Evolutionary conservation across 2,329 filamentous ascomycete genomes (phyloP).

Genomic region (Pseudonectria foliicola): DNA sequence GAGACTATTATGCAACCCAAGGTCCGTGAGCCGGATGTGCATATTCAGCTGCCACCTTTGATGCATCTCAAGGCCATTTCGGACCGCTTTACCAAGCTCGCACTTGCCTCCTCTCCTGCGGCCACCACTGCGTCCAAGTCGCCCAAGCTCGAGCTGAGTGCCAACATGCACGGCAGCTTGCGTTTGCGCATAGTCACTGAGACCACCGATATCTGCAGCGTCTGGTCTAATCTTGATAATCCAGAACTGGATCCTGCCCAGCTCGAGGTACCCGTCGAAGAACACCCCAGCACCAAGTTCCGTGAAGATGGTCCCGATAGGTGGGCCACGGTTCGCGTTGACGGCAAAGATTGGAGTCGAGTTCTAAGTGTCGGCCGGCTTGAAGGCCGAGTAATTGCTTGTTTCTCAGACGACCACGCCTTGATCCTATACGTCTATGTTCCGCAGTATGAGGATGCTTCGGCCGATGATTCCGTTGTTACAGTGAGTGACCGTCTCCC

Average conservation of each 20-base stretch:
- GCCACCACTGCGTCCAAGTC: conserved; percentile 37
- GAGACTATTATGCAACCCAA: conserved; percentile 89
- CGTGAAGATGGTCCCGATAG: conserved; percentile 67
- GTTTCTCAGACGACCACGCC: conserved; percentile 74
- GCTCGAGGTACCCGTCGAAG: conserved; percentile 62
- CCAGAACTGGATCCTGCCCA: conserved; percentile 77
- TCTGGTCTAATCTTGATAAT: conserved; percentile 81
- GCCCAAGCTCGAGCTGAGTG: conserved; percentile 75
- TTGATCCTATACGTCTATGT: conserved; percentile 80
- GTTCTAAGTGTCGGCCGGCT: conserved; percentile 89
- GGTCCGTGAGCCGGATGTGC: conserved; percentile 84
- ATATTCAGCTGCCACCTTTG: conserved; percentile 83
- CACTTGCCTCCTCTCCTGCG: conserved; percentile 40
- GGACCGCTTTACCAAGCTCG: conserved; percentile 88
- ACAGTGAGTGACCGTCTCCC: conserved; percentile 47
- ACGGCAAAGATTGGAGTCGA: conserved; percentile 88
- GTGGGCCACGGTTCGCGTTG: conserved; percentile 86
- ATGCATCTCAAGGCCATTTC: conserved; percentile 89
- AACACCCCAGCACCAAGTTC: conserved; percentile 78
- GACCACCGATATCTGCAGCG: conserved; percentile 73
- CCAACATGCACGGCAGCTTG: conserved; percentile 90
- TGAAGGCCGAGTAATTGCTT: conserved; percentile 88
- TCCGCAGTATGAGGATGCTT: conserved; percentile 59
- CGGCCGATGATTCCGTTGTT: conserved; percentile 63
- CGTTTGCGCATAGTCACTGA: conserved; percentile 76